Conservation (phyloP, 768 basidiomycete species). For the Mycena belliarum region DNA sequence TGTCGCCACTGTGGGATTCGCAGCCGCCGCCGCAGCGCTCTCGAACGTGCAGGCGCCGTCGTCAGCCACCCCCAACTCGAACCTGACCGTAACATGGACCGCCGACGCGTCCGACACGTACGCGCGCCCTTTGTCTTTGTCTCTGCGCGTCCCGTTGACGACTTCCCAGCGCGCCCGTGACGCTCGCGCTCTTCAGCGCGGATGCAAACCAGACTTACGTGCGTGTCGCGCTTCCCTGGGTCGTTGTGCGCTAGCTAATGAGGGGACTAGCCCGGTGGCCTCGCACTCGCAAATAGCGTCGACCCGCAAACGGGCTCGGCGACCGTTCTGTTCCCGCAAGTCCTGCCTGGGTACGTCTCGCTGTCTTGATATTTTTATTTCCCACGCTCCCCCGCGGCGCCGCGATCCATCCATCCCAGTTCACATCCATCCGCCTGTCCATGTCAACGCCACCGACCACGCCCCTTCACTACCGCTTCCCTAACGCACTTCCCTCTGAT, state of each 20-base stretch:
- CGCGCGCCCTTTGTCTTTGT: neutral
- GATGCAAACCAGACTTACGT: conserved; percentile 2
- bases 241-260: neutral
- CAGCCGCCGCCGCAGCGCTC: neutral
- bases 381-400: neutral
- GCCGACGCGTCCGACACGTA: conserved; percentile 15
- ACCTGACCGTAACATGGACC: conserved; percentile 15
- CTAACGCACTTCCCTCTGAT: neutral
- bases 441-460: neutral
- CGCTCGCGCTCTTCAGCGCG: conserved; percentile 8
- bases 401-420: neutral
- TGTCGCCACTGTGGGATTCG: conserved; percentile 1
- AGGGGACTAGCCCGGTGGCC: neutral
- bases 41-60: conserved; percentile 6
- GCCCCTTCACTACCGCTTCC: neutral
- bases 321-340: neutral
- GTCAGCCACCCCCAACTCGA: neutral
- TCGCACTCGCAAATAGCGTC: conserved; percentile 5
- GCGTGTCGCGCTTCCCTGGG: neutral
- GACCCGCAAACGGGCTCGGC: neutral
- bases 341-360: neutral
- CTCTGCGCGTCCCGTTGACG: neutral
- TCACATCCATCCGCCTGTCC: neutral
- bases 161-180: neutral
- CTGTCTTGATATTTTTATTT: neutral